These are phyloP conservation scores for Pleoardoris graminearum DNA, from an alignment of 2,329 filamentous ascomycete species.

Conservation along the genomic window DNA sequence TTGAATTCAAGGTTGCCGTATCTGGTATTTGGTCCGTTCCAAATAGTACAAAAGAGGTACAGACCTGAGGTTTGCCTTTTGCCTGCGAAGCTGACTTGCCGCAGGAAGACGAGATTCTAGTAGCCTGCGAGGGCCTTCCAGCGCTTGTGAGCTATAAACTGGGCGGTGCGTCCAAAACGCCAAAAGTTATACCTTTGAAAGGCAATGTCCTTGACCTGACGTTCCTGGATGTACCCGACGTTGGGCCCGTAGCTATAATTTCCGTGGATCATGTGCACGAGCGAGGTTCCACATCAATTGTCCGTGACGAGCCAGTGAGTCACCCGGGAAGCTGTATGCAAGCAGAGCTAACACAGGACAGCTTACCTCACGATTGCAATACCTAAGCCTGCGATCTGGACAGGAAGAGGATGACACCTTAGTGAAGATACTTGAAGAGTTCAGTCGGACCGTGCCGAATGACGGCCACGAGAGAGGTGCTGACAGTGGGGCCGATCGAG, in stretches of 20 bases:
- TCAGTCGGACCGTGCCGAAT: slow-evolving; percentile 10
- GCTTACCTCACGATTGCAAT: slow-evolving; percentile 29
- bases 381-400: slow-evolving; percentile 25
- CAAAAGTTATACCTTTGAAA: slow-evolving; percentile 53
- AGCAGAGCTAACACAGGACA: slow-evolving; percentile 19
- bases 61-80: slow-evolving; percentile 37
- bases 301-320: slow-evolving; percentile 36
- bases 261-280: slow-evolving; percentile 60
- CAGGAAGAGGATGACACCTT: slow-evolving; percentile 20
- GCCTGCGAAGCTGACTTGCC: slow-evolving; percentile 6
- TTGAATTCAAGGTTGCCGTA: slow-evolving; percentile 49
- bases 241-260: slow-evolving; percentile 43
- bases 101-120: slow-evolving; percentile 38
- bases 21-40: slow-evolving; percentile 56
- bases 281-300: slow-evolving; percentile 53
- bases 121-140: slow-evolving; percentile 53
- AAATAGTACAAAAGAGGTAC: slow-evolving; percentile 31
- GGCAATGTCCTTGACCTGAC: slow-evolving; percentile 69
- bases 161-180: slow-evolving; percentile 49
- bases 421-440: slow-evolving; percentile 19
- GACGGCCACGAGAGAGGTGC: slow-evolving; percentile 12
- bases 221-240: slow-evolving; percentile 22
- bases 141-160: slow-evolving; percentile 67
- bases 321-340: neutral
- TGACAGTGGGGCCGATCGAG: slow-evolving; percentile 23